Evolutionary conservation across 2,329 filamentous ascomycete species (phyloP), one percentile per base, ranked within the genome.

Genomic region (Alternaria atra): DNA sequence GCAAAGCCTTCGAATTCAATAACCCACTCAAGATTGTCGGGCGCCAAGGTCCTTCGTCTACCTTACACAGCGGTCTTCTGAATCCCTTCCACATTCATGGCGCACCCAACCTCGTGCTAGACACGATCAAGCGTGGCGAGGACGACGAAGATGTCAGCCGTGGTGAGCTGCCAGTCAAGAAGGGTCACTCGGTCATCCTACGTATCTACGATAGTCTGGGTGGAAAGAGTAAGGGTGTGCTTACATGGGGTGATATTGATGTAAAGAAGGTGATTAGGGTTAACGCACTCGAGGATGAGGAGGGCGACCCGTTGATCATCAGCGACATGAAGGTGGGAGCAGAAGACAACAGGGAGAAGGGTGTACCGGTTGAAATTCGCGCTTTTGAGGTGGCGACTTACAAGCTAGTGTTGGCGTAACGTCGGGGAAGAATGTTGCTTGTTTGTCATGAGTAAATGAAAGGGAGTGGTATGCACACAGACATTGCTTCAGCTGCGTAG

Each of bases 271-370:
- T 91, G 32, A 90, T 85, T 80, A 97, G 93, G 85, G 90, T 89
- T 42, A 98, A 97, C 80, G 78, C 96, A 63, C 81, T 99, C 32
- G 95, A 99, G 77, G 95, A 99, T 77, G 91, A 97, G 71, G 91
- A 97, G 72, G 79, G 89, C 56, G 89, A 92, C 66, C 87, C 72
- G 58, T 9, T 72, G 17, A 43, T 37, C 2, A 65, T 75, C 40
- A 43, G 60, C 12, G 48, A 62, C 13, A 42, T 57, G 89, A 48
- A 57, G 5, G 44, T 56, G 89, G 73, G 71, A 82, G 54, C 68
- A 88, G 72, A 70, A 93, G 59, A 79, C 47, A 71, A 77, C 58
- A 66, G 55, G 20, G 77, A 61, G 25, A 60, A 94, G 55, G 77
- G 84, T 63, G 90, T 82, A 4, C 74, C 75, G 64, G 73, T 84